Evolutionary conservation across 2,329 filamentous ascomycete species (phyloP), one percentile per base, ranked within the genome.

Genomic region (Fusarium udum): DNA sequence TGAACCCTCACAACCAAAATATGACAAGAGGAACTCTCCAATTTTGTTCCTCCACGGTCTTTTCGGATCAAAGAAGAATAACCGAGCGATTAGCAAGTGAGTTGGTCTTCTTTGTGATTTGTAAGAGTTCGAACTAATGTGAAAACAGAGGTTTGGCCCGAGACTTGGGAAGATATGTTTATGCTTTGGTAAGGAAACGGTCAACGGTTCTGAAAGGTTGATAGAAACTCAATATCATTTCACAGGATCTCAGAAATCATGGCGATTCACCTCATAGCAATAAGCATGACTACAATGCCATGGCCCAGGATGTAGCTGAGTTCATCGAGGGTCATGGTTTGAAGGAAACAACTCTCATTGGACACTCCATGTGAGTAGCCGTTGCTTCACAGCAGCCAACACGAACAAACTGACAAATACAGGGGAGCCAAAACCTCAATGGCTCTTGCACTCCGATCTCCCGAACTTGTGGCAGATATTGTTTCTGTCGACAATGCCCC

Each of bases 51-150:
- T 98, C 79, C 95, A 98, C 81, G 95, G 96, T 3, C 87, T 98
- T 16, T 98, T 98, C 79, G 95, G 95, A 26, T 97, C 94, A 42
- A 97, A 97, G 85, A 95, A 94, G 85, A 98, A 98, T 81, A 97
- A 98, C 81, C 88, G 95, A 81, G 93, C 89, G 78, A 96, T 98
- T 72, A 97, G 95, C 92, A 97, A 95, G 95, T 97, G 86, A 81
- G 92, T 84, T 55, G 49, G 3, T 20, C 2, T 13, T 53, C 48
- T 39, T 40, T 14, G 4, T 15, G 28, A 4, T 24, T 20, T 18
- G 6, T 10, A 7, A 18, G 18, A 20, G 6, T 3, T 13, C 8
- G 12, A 26, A 18, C 51, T 72, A 31, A 74, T 28, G 28, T 9
- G 7, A 36, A 16, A 46, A 43, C 75, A 97, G 95, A 85, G 91